Percentiles rank a stretch among this genome's conserved stretches.
These are phyloP conservation scores for Pelargonium nanum DNA, from an alignment of 345 rosid genomes.

Conservation along the genomic window DNA sequence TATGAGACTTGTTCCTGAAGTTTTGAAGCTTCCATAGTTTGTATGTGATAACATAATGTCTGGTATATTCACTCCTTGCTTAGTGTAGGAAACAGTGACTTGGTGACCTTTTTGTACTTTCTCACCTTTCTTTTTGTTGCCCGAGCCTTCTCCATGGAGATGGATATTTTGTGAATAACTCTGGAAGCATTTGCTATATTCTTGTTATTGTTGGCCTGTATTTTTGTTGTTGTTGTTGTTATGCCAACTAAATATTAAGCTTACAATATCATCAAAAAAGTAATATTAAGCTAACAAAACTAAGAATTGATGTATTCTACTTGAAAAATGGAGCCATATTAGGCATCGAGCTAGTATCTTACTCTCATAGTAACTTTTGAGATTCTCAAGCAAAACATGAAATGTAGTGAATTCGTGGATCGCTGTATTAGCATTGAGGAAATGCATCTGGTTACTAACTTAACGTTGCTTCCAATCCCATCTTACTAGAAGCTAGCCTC, in stretches of 20 bases:
- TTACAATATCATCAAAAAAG: no score
- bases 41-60: no score
- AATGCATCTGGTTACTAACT: neutral
- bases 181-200: neutral
- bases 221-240: neutral
- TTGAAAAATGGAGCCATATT: neutral
- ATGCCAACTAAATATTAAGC: neutral
- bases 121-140: neutral
- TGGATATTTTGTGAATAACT: neutral
- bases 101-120: neutral
- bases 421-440: neutral
- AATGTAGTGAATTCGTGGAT: neutral
- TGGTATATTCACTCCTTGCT: neutral
- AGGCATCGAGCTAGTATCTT: neutral
- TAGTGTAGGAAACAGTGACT: neutral
- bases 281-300: neutral
- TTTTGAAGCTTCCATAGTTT: no score
- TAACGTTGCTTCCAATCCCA: neutral
- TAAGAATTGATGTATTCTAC: neutral
- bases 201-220: neutral
- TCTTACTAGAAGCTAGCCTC: neutral
- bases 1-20: no score
- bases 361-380: neutral
- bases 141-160: neutral
- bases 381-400: neutral